Evolutionary conservation across 2,329 filamentous ascomycete species (phyloP).

Genomic region (Ascochyta clinopodiicola): DNA sequence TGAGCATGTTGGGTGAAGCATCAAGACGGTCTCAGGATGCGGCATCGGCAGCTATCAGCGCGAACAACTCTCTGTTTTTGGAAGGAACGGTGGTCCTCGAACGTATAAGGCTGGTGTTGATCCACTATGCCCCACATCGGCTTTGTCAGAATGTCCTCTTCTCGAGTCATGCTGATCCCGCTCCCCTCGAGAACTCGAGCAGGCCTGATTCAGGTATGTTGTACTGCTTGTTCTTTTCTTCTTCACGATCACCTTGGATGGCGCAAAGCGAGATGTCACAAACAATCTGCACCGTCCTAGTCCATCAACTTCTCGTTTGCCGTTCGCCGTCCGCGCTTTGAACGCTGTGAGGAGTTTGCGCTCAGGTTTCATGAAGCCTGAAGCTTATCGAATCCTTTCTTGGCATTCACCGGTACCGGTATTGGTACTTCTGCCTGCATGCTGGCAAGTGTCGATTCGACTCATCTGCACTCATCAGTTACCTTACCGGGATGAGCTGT

Average conservation of each 20-base stretch:
- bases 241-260: not conserved
- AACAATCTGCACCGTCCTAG: constrained; percentile 1
- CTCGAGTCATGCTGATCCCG: constrained; percentile 5
- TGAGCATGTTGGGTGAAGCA: not conserved
- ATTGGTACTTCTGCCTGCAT: not conserved
- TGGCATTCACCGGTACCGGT: not conserved
- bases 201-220: constrained; percentile 3
- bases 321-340: constrained; percentile 2
- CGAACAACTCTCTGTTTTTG: not conserved
- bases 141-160: constrained; percentile 10
- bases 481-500: not conserved
- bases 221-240: not conserved
- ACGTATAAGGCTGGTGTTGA: constrained; percentile 17
- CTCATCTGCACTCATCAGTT: constrained; percentile 13
- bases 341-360: not conserved
- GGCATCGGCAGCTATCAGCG: not conserved
- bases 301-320: not conserved
- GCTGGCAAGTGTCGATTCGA: constrained; percentile 1
- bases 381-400: constrained; percentile 8
- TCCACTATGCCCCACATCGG: constrained; percentile 9
- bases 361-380: constrained; percentile 6
- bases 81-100: not conserved
- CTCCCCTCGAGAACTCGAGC: not conserved
- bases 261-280: not conserved
- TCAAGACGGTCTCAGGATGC: not conserved